Conservation (phyloP, 805 yeast species). For the Saturnispora mendoncae region DNA sequence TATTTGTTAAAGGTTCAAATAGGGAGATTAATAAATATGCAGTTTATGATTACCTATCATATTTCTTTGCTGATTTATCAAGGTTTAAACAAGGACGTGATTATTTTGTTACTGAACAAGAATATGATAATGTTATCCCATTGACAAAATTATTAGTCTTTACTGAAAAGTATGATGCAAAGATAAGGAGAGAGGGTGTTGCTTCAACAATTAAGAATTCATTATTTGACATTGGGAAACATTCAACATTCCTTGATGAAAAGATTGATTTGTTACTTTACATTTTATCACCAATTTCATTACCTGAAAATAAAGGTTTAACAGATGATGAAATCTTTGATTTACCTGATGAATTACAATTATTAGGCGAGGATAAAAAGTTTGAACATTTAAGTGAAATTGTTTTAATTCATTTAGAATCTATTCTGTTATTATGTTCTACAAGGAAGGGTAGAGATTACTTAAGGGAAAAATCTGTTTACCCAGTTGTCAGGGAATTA, state of each 20-base stretch:
- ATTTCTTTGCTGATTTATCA: constrained; percentile 84
- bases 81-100: constrained; percentile 65
- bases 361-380: constrained; percentile 62
- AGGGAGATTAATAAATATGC: constrained; percentile 64
- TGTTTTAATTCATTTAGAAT: constrained; percentile 66
- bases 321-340: constrained; percentile 79
- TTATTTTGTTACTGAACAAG: constrained; percentile 65
- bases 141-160: constrained; percentile 73
- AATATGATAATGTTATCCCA: constrained; percentile 69
- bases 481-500: constrained; percentile 78
- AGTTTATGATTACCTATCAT: constrained; percentile 72
- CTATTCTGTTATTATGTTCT: constrained; percentile 69
- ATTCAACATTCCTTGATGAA: constrained; percentile 49
- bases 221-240: constrained; percentile 69
- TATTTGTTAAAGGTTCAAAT: constrained; percentile 79
- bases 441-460: constrained; percentile 64
- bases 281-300: constrained; percentile 70
- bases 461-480: constrained; percentile 73
- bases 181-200: constrained; percentile 81
- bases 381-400: constrained; percentile 67
- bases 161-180: constrained; percentile 71
- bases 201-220: constrained; percentile 89
- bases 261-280: constrained; percentile 72
- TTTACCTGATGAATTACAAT: constrained; percentile 82
- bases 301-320: constrained; percentile 46